Evolutionary conservation across 2,329 filamentous ascomycete genomes (phyloP).

Genomic region (Aspergillus floridensis): DNA sequence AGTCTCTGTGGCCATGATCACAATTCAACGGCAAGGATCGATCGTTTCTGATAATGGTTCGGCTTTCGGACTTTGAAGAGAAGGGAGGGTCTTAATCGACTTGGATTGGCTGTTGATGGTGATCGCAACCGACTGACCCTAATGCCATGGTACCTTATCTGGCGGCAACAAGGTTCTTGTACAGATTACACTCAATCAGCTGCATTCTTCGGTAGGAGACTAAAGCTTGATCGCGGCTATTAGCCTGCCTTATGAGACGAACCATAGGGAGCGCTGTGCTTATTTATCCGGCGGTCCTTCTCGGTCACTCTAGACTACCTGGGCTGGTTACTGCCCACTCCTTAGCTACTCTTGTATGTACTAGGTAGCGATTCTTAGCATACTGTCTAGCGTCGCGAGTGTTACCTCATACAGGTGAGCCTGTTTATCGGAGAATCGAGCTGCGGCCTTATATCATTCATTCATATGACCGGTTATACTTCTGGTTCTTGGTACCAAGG

Average conservation of each 20-base stretch:
- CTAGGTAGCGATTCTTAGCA: background rate
- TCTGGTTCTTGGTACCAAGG: background rate
- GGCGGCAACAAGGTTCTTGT: constrained; percentile 3
- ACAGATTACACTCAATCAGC: background rate
- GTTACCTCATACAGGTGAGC: too few relatives aligned
- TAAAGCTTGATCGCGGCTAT: constrained; percentile 1
- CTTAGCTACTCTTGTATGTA: too few relatives aligned
- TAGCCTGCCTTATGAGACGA: background rate
- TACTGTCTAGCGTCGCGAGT: background rate
- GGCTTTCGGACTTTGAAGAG: background rate
- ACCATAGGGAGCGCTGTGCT: background rate
- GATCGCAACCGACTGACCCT: background rate
- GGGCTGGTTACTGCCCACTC: too few relatives aligned
- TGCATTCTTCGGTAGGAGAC: background rate
- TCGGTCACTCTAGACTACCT: background rate
- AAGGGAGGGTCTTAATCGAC: too few relatives aligned
- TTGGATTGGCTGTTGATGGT: too few relatives aligned
- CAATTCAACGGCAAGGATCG: background rate
- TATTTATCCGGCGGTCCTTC: background rate
- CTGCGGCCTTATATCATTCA: background rate
- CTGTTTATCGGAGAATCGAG: background rate
- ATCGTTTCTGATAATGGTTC: background rate
- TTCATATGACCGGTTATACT: background rate
- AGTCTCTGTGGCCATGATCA: background rate
- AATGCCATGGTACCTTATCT: background rate